These are phyloP conservation scores for Ziziphus jujuba DNA, from an alignment of 306 rosid species.

Conservation along the genomic window DNA sequence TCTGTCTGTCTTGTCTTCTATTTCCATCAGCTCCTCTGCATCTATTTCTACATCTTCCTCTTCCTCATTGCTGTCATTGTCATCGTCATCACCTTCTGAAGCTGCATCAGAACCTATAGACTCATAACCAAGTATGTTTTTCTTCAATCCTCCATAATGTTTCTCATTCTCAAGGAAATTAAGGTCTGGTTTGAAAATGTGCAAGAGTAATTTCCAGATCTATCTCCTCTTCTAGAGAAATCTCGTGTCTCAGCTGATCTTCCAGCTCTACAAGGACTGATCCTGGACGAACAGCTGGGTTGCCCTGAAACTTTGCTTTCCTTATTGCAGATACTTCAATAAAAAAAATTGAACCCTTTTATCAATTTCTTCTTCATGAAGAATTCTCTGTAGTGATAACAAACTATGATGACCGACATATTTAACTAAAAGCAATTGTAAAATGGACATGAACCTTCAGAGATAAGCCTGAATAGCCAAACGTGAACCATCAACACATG, in stretches of 20 bases:
- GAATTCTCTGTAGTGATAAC: constrained; percentile 70
- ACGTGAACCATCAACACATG: no score
- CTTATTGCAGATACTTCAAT: constrained; percentile 76
- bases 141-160: constrained; percentile 59
- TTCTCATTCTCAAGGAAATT: constrained; percentile 73
- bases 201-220: constrained; percentile 49
- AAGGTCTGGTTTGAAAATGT: constrained; percentile 77
- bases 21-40: constrained; percentile 63
- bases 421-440: no score
- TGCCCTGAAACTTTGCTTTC: constrained; percentile 54
- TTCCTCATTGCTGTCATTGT: constrained; percentile 17
- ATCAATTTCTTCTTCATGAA: constrained; percentile 92
- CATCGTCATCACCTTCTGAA: constrained; percentile 38
- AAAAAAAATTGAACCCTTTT: constrained; percentile 72
- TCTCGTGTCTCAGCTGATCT: constrained; percentile 61
- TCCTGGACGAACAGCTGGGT: constrained; percentile 44
- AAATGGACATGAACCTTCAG: no score
- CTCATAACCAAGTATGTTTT: constrained; percentile 62
- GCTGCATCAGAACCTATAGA: constrained; percentile 63
- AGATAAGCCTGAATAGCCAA: no score
- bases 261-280: constrained; percentile 58
- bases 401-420: neutral
- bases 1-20: constrained; percentile 91
- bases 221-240: constrained; percentile 50
- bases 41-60: constrained; percentile 58